These are phyloP conservation scores for Haplographium delicatum DNA, from an alignment of 495 filamentous ascomycete species.

Conservation along the genomic window DNA sequence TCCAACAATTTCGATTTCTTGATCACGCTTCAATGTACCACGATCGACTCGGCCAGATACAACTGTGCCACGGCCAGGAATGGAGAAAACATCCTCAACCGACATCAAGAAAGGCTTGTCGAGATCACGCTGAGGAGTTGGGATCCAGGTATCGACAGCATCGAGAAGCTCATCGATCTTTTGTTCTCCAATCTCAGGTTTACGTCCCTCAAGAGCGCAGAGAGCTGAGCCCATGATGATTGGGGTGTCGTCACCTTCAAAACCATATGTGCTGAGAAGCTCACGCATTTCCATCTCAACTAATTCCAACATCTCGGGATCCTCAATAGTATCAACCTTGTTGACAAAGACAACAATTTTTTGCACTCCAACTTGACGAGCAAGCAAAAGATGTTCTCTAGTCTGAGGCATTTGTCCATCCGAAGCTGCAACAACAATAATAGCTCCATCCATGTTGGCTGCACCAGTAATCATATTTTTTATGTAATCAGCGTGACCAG, in stretches of 20 bases:
- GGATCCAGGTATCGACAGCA: constrained; percentile 95
- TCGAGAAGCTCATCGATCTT: constrained; percentile 84
- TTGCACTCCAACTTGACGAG: constrained; percentile 96
- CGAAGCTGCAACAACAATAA: constrained; percentile 97
- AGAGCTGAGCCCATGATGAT: constrained; percentile 95
- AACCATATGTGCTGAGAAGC: constrained; percentile 83
- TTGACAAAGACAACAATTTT: constrained; percentile 99
- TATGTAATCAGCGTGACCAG: constrained; percentile 99
- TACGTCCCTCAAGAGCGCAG: constrained; percentile 84
- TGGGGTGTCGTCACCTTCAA: constrained; percentile 96
- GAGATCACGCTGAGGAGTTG: constrained; percentile 79
- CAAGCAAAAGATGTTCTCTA: constrained; percentile 94
- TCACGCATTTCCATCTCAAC: constrained; percentile 99
- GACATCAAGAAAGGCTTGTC: constrained; percentile 99
- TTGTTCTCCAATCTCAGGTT: constrained; percentile 77
- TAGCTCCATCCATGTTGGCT: constrained; percentile 97
- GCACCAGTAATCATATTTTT: constrained; percentile 99
- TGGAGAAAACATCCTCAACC: constrained; percentile 98
- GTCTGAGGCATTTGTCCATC: constrained; percentile 99
- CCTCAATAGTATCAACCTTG: constrained; percentile 95
- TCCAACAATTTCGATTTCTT: constrained; percentile 89
- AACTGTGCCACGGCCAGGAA: constrained; percentile 94
- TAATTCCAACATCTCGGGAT: constrained; percentile 98
- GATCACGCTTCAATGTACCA: constrained; percentile 83
- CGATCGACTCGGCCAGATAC: constrained; percentile 96